A percentile compares a stretch with the other conserved stretches of the same genome.
These are phyloP conservation scores for Globisporangium solare DNA, from an alignment of 352 stramenopile species.

Conservation along the genomic window DNA sequence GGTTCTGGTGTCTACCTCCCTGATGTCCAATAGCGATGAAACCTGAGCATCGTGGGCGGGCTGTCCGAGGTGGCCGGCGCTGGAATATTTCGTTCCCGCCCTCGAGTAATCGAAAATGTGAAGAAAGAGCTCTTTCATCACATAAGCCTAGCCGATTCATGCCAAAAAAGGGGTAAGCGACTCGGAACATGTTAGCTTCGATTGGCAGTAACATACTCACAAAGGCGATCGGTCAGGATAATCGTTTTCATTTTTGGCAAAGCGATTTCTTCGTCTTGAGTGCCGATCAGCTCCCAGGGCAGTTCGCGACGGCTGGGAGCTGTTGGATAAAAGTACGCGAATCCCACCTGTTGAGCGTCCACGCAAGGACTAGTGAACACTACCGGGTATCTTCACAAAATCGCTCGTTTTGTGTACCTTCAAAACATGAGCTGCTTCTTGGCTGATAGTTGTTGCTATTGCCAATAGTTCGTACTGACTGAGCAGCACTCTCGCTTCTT, in stretches of 20 bases:
- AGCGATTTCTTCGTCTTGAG: not conserved
- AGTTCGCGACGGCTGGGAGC: constrained; percentile 11
- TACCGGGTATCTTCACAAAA: not conserved
- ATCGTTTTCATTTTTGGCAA: constrained; percentile 14
- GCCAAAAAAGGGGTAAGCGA: not conserved
- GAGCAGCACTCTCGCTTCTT: not conserved
- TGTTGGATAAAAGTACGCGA: constrained; percentile 38
- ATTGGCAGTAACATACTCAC: not conserved
- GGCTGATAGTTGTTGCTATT: constrained; percentile 16
- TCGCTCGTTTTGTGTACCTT: constrained; percentile 22
- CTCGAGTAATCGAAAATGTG: constrained; percentile 4
- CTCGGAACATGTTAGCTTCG: not conserved
- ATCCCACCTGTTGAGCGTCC: constrained; percentile 31
- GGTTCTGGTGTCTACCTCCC: not conserved
- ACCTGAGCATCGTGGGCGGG: not conserved
- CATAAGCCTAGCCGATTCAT: constrained; percentile 11
- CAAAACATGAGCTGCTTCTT: constrained; percentile 35
- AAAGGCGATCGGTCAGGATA: constrained; percentile 21
- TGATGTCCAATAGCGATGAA: not conserved
- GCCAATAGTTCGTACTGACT: not conserved
- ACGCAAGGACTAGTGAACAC: constrained; percentile 2
- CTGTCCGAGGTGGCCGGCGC: not conserved
- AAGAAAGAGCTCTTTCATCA: constrained; percentile 22
- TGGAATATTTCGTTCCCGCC: not conserved
- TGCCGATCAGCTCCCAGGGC: constrained; percentile 18